These are phyloP conservation scores for Globisporangium alternatum DNA, from an alignment of 352 stramenopile species.

Conservation along the genomic window DNA sequence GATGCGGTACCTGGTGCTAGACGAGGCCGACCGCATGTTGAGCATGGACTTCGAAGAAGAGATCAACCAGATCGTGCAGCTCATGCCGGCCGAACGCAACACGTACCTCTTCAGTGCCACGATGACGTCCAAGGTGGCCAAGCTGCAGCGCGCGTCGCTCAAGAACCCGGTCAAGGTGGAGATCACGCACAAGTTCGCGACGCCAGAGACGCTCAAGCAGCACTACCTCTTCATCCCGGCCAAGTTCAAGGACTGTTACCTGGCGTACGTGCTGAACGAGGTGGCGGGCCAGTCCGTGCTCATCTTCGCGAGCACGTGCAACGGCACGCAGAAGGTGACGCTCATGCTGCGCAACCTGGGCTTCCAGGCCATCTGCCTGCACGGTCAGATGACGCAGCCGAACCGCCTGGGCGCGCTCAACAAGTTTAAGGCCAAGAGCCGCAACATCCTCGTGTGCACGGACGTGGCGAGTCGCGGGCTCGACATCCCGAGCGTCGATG, in stretches of 20 bases:
- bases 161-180: slow-evolving; percentile 96
- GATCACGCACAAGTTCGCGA: slow-evolving; percentile 98
- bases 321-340: slow-evolving; percentile 95
- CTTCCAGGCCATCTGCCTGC: slow-evolving; percentile 97
- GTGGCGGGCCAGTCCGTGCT: slow-evolving; percentile 96
- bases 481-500: slow-evolving; percentile 97
- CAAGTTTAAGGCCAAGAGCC: slow-evolving; percentile 95
- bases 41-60: slow-evolving; percentile 98
- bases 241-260: slow-evolving; percentile 99
- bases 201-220: slow-evolving; percentile 97
- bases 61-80: slow-evolving; percentile 98
- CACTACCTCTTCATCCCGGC: slow-evolving; percentile 99
- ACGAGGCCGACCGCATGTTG: slow-evolving; percentile 95
- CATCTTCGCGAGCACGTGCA: slow-evolving; percentile 98
- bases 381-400: slow-evolving; percentile 98
- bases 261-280: slow-evolving; percentile 98
- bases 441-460: slow-evolving; percentile 88
- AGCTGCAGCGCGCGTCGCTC: slow-evolving; percentile 97
- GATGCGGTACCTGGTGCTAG: slow-evolving; percentile 91
- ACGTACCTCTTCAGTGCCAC: slow-evolving; percentile 99
- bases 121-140: slow-evolving; percentile 98
- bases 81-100: slow-evolving; percentile 91
- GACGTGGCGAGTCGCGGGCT: slow-evolving; percentile 91
- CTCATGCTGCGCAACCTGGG: slow-evolving; percentile 98
- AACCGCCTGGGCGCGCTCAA: slow-evolving; percentile 96